Percentiles rank a stretch among this genome's conserved stretches.
Evolutionary conservation across 75 land plant species (phyloP).

Genomic region (Pseudotsuga menziesii): DNA sequence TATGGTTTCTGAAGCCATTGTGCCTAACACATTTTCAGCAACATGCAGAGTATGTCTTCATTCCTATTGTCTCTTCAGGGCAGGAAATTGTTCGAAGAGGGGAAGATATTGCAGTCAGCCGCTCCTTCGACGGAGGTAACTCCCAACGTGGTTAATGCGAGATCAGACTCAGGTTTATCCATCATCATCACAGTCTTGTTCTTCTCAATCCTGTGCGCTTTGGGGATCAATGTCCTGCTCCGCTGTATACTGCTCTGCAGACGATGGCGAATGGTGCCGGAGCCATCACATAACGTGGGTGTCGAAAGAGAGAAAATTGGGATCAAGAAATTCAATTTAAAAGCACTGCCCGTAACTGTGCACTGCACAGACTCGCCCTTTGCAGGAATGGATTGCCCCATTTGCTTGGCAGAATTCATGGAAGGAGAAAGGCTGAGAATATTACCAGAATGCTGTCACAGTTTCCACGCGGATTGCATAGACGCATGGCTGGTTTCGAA

Average conservation of each 20-base stretch:
- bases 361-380: too few species aligned
- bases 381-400: conserved; percentile 14
- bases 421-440: conserved; percentile 27
- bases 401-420: conserved; percentile 39
- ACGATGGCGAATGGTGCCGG: conserved; percentile 5
- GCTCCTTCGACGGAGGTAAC: too few species aligned
- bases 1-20: too few species aligned
- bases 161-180: conserved; percentile 50
- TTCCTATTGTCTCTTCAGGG: too few species aligned
- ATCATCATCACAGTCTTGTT: conserved; percentile 53
- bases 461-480: conserved; percentile 38
- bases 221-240: conserved; percentile 50
- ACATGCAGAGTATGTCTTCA: too few species aligned
- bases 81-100: too few species aligned
- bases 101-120: too few species aligned
- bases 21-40: too few species aligned
- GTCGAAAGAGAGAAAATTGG: too few species aligned
- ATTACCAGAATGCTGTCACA: conserved; percentile 49
- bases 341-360: too few species aligned
- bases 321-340: too few species aligned
- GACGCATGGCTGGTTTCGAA: conserved; percentile 39
- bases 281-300: too few species aligned
- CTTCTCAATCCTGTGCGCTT: conserved; percentile 44
- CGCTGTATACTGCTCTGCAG: conserved; percentile 40
- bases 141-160: neutral